These are phyloP conservation scores for Pelargonium nanum DNA, from an alignment of 345 rosid genomes.

Conservation along the genomic window DNA sequence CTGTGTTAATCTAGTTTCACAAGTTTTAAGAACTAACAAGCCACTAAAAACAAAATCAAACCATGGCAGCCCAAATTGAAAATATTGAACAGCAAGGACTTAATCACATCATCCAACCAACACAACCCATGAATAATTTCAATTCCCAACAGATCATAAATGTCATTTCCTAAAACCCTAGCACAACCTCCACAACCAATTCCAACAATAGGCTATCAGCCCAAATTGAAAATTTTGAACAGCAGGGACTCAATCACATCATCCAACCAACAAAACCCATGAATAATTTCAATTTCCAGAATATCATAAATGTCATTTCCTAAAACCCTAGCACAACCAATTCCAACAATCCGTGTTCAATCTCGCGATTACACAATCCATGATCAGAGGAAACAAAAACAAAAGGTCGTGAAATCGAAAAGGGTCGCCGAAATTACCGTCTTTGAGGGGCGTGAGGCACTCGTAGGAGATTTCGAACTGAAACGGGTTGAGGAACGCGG, in stretches of 20 bases:
- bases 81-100: no score
- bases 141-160: no score
- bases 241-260: neutral
- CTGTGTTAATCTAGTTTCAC: no score
- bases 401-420: neutral
- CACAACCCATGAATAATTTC: no score
- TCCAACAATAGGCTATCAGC: no score
- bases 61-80: no score
- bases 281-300: neutral
- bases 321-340: neutral
- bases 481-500: conserved; percentile 72
- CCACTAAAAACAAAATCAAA: no score
- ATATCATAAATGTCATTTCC: neutral
- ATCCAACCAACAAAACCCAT: neutral
- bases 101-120: no score
- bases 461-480: conserved; percentile 98
- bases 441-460: conserved; percentile 88
- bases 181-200: no score
- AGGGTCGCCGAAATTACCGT: conserved; percentile 38
- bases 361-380: neutral
- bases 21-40: no score
- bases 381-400: neutral
- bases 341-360: neutral
- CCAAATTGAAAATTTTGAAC: no score
- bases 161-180: neutral